Percentiles rank a stretch among this genome's conserved stretches.
Conservation (phyloP, 768 basidiomycete genomes). For the Pleurotus giganteus region DNA sequence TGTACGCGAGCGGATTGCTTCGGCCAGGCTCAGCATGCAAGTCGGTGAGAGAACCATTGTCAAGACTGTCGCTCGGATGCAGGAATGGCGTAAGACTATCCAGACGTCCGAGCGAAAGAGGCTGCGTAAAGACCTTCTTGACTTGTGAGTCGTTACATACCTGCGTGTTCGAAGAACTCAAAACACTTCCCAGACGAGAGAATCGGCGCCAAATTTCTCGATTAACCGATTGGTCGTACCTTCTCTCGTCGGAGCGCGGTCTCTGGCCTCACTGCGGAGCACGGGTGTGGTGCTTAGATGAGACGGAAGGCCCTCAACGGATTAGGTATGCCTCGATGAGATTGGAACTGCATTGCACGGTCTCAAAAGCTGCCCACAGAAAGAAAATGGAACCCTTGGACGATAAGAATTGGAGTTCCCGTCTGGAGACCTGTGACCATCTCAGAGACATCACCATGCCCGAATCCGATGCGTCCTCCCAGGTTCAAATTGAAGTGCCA, state of each 20-base stretch:
- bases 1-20: conserved; percentile 50
- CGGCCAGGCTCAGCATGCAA: conserved; percentile 59
- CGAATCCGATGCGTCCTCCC: conserved; percentile 46
- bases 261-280: conserved; percentile 66
- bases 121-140: conserved; percentile 67
- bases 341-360: not conserved
- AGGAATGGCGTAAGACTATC: conserved; percentile 74
- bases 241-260: conserved; percentile 74
- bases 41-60: conserved; percentile 61
- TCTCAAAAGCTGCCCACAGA: conserved; percentile 31
- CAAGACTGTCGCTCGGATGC: conserved; percentile 60
- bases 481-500: conserved; percentile 57
- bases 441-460: conserved; percentile 52
- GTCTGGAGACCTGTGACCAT: conserved; percentile 41
- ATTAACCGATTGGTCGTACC: conserved; percentile 57
- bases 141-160: conserved; percentile 49
- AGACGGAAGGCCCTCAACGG: conserved; percentile 88
- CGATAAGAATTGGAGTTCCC: conserved; percentile 44
- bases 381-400: conserved; percentile 73
- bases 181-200: conserved; percentile 55
- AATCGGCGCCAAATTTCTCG: conserved; percentile 65
- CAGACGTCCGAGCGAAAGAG: conserved; percentile 69
- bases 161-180: not conserved
- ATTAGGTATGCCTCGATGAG: conserved; percentile 54
- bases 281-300: conserved; percentile 76